Base-by-base conservation (phyloP, 2,329 filamentous ascomycete genomes). In the Aspergillus brunneoviolaceus region DNA sequence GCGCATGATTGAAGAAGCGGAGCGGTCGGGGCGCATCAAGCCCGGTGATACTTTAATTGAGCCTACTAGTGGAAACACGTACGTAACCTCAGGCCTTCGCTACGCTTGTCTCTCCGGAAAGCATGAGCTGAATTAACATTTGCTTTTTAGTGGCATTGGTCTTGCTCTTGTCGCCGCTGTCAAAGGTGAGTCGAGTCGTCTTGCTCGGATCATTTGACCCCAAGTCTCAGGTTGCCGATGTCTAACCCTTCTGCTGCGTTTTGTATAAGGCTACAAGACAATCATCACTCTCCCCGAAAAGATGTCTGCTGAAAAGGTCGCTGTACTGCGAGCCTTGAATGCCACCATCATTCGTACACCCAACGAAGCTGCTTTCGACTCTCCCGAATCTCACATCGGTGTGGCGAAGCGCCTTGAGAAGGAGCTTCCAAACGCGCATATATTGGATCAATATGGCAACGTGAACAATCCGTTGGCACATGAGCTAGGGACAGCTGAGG, bases 271-370 rank as follows among this genome's bases (percentile, higher is more conserved):
- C 67, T 99, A 98, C 84, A 94, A 94, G 79, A 96, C 93, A 47
- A 98, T 99, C 79, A 99, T 99, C 77, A 99, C 95, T 11, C 86
- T 99, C 50, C 95, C 95, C 55, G 95, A 99, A 81, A 99, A 99
- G 84, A 99, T 99, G 95, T 97, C 92, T 1, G 90, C 92, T 51
- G 95, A 99, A 79, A 99, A 99, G 79, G 95, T 99, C 45, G 90
- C 94, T 2, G 95, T 99, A 29, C 84, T 99, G 63, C 90, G 92
- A 69, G 94, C 95, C 31, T 85, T 99, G 55, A 94, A 94, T 65
- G 95, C 95, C 48, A 97, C 96, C 73, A 98, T 99, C 78, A 97
- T 99, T 76, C 89, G 95, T 57, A 99, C 95, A 4, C 95, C 95
- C 25, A 99, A 93, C 35, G 92, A 96, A 77, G 95, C 95, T 42